A percentile compares a stretch with the other conserved stretches of the same genome.
These are phyloP conservation scores for Nyssa sinensis DNA, from an alignment of 148 eudicot species.

Conservation along the genomic window DNA sequence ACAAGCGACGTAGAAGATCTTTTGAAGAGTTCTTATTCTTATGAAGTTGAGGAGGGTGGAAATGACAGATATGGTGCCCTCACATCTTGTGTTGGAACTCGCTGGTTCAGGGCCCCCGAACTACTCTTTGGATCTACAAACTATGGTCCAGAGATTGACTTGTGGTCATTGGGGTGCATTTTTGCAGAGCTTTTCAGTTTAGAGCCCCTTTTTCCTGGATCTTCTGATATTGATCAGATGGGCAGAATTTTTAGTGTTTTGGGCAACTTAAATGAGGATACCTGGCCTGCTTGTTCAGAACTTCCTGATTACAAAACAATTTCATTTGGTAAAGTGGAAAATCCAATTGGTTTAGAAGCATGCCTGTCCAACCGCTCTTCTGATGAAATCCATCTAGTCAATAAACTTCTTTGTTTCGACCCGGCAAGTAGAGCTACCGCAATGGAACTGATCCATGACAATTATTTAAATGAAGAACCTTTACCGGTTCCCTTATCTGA, in stretches of 20 bases:
- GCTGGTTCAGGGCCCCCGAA: conserved; percentile 96
- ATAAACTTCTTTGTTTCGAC: conserved; percentile 69
- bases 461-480: conserved; percentile 79
- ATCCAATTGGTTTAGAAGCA: conserved; percentile 63
- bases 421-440: conserved; percentile 84
- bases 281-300: conserved; percentile 68
- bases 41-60: conserved; percentile 49
- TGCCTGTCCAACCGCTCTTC: conserved; percentile 53
- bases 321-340: conserved; percentile 58
- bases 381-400: conserved; percentile 61
- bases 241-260: conserved; percentile 65
- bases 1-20: conserved; percentile 66
- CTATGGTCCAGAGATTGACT: conserved; percentile 77
- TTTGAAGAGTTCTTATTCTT: conserved; percentile 41
- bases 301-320: conserved; percentile 77
- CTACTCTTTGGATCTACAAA: conserved; percentile 78
- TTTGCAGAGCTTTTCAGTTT: conserved; percentile 82
- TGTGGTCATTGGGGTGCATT: conserved; percentile 94
- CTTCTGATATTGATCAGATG: conserved; percentile 90
- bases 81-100: conserved; percentile 93
- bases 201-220: conserved; percentile 76
- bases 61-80: conserved; percentile 48
- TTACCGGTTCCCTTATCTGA: conserved; percentile 63
- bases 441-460: conserved; percentile 81
- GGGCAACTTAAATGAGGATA: conserved; percentile 75